phyloP scores from a whole-genome alignment of 1,139 yeast species.

The Pichia sp. region DNA sequence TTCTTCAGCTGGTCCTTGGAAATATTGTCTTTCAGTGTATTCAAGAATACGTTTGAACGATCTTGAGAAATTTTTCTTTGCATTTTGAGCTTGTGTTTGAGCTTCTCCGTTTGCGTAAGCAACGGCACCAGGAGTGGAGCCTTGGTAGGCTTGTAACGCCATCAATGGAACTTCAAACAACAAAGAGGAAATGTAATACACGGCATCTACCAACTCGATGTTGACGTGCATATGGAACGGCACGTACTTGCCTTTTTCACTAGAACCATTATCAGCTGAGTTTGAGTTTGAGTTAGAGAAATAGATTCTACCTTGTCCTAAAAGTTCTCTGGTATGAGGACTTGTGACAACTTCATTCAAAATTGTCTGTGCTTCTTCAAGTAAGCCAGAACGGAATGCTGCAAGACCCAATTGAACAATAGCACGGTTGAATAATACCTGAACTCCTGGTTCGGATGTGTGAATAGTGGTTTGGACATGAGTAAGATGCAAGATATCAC shows the following conservation, averaged over 20 bases:
- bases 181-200: slow-evolving; percentile 84
- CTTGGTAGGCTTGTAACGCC: slow-evolving; percentile 36
- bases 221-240: slow-evolving; percentile 99
- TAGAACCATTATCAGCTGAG: slow-evolving; percentile 20
- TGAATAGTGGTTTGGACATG: slow-evolving; percentile 81
- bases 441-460: slow-evolving; percentile 78
- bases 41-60: slow-evolving; percentile 91
- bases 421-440: slow-evolving; percentile 91
- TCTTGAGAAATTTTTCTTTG: slow-evolving; percentile 41
- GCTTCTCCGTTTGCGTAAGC: slow-evolving; percentile 39
- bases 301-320: slow-evolving; percentile 88
- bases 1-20: slow-evolving; percentile 97
- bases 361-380: slow-evolving; percentile 82
- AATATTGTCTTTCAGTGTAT: slow-evolving; percentile 89
- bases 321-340: slow-evolving; percentile 81
- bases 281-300: slow-evolving; percentile 41
- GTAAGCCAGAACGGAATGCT: slow-evolving; percentile 88
- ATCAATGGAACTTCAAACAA: slow-evolving; percentile 89
- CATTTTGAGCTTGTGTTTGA: slow-evolving; percentile 26
- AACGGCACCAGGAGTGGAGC: slow-evolving; percentile 35
- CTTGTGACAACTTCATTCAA: slow-evolving; percentile 87
- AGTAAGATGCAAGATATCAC: slow-evolving; percentile 81
- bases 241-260: slow-evolving; percentile 75
- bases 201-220: slow-evolving; percentile 90
- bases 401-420: slow-evolving; percentile 93